Percentiles rank a stretch among this genome's conserved stretches.
Conservation (phyloP, 2,329 filamentous ascomycete species). For the Tricladium varicosporioides region DNA sequence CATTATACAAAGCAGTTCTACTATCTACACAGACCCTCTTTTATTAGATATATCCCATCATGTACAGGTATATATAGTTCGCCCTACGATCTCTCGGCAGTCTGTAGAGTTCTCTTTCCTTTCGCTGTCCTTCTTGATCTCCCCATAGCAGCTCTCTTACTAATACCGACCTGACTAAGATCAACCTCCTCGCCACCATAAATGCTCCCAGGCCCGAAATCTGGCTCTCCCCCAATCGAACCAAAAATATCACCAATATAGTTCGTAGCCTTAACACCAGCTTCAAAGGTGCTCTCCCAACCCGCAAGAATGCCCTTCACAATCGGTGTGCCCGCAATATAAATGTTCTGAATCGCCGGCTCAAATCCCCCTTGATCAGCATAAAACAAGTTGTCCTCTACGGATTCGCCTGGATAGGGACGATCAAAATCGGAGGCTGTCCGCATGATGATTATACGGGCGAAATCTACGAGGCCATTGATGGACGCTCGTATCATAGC, state of each 20-base stretch:
- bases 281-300: slow-evolving; percentile 59
- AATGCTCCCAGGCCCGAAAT: slow-evolving; percentile 52
- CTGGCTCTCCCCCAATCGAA: slow-evolving; percentile 61
- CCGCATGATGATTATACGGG: slow-evolving; percentile 65
- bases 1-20: too few species aligned
- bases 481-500: slow-evolving; percentile 59
- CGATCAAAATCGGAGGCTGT: slow-evolving; percentile 72
- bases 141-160: too few species aligned
- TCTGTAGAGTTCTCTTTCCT: too few species aligned
- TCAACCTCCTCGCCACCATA: not conserved
- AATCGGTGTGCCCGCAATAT: slow-evolving; percentile 62
- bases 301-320: slow-evolving; percentile 55
- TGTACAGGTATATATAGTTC: too few species aligned
- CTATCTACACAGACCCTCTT: too few species aligned
- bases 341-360: slow-evolving; percentile 65
- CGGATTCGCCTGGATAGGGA: slow-evolving; percentile 55
- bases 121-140: too few species aligned
- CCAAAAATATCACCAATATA: slow-evolving; percentile 73
- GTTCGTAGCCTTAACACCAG: slow-evolving; percentile 57
- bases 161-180: too few species aligned
- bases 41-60: too few species aligned
- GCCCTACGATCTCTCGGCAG: too few species aligned
- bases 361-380: slow-evolving; percentile 61
- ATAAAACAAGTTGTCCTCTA: slow-evolving; percentile 58
- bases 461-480: slow-evolving; percentile 60